Evolutionary conservation across 306 rosid species (phyloP).

Genomic region (Alnus glutinosa): DNA sequence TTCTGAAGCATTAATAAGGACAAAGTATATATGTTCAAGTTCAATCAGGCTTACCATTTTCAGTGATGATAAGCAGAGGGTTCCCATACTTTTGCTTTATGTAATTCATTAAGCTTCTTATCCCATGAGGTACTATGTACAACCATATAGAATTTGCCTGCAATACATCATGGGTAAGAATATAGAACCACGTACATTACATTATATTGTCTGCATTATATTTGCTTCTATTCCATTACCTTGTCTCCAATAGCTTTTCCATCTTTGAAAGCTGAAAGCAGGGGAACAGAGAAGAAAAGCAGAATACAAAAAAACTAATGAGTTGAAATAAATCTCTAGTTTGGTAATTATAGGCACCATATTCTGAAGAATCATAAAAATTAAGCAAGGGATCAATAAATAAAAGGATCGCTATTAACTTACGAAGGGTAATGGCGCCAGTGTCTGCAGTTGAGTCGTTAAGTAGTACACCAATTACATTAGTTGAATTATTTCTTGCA

Average conservation of each 20-base stretch:
- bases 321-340: neutral
- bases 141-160: conserved; percentile 86
- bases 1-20: neutral
- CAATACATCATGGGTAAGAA: conserved; percentile 9
- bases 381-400: neutral
- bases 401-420: conserved; percentile 29
- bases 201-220: too few species aligned
- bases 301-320: neutral
- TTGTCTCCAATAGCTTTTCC: conserved; percentile 60
- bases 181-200: too few species aligned
- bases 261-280: conserved; percentile 73
- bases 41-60: conserved; percentile 63
- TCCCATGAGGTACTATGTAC: conserved; percentile 77
- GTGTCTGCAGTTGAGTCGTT: conserved; percentile 63
- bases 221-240: conserved; percentile 32
- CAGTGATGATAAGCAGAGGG: conserved; percentile 77
- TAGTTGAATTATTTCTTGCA: conserved; percentile 39
- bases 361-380: conserved; percentile 2
- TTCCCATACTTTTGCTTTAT: conserved; percentile 72
- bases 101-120: conserved; percentile 68
- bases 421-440: conserved; percentile 72
- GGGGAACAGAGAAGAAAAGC: neutral
- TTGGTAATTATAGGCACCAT: neutral
- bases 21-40: neutral
- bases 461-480: conserved; percentile 32